Percentiles rank a stretch among this genome's conserved stretches.
Conservation (phyloP, 805 yeast genomes). For the Teunomyces stri region DNA sequence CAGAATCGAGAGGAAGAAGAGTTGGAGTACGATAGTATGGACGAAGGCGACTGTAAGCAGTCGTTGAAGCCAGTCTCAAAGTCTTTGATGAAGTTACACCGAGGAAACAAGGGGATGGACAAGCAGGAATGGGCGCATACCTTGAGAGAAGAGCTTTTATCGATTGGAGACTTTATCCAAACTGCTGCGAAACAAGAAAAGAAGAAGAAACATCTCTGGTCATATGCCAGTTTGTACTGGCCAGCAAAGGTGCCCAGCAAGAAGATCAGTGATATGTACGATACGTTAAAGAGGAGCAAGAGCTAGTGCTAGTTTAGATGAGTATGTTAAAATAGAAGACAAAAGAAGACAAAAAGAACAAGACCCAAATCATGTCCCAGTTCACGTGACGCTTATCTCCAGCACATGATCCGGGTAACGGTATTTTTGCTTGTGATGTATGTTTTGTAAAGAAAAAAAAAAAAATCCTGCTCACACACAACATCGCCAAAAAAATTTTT, state of each 20-base stretch:
- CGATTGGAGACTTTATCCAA: slow-evolving; percentile 71
- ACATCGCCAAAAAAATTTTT: background rate
- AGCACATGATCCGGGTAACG: slow-evolving; percentile 4
- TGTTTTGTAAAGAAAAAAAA: background rate
- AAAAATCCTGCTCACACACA: background rate
- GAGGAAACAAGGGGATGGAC: slow-evolving; percentile 71
- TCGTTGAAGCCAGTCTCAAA: slow-evolving; percentile 64
- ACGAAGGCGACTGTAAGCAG: slow-evolving; percentile 64
- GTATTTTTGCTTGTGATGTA: background rate
- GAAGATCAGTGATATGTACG: slow-evolving; percentile 75
- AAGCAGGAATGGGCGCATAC: slow-evolving; percentile 76
- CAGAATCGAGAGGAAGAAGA: slow-evolving; percentile 16
- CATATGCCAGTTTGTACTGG: slow-evolving; percentile 82
- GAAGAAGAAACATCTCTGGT: slow-evolving; percentile 68
- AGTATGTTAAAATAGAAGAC: background rate
- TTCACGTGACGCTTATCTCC: slow-evolving; percentile 1
- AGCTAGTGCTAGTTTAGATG: background rate
- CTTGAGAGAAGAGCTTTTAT: slow-evolving; percentile 63
- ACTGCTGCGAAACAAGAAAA: slow-evolving; percentile 23
- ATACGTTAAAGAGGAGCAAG: slow-evolving; percentile 18
- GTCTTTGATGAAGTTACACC: slow-evolving; percentile 62
- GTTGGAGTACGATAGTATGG: slow-evolving; percentile 74
- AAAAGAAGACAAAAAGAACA: no score
- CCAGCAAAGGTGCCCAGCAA: slow-evolving; percentile 77
- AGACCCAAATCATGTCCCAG: background rate